A percentile compares a stretch with the other conserved stretches of the same genome.
These are phyloP conservation scores for Tubosaeta sp. DNA, from an alignment of 768 basidiomycete genomes.

Conservation along the genomic window DNA sequence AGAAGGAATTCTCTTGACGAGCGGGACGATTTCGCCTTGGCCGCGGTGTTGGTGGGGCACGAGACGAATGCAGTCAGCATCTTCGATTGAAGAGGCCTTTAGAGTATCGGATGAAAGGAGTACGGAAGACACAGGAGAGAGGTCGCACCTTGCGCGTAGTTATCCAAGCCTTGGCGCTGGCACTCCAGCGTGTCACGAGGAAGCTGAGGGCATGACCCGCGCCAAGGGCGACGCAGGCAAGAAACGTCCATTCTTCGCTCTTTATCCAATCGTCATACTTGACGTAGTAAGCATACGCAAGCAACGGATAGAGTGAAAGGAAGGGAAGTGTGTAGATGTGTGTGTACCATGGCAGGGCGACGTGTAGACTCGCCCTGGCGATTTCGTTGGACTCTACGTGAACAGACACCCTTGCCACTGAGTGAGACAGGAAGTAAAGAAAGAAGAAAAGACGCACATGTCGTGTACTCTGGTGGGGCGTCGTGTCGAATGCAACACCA, in stretches of 20 bases:
- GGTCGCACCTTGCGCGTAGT: conserved; percentile 65
- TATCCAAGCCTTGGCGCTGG: conserved; percentile 70
- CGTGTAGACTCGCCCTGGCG: conserved; percentile 59
- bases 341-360: conserved; percentile 60
- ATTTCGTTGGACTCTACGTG: conserved; percentile 65
- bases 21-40: conserved; percentile 80
- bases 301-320: conserved; percentile 73
- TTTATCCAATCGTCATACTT: conserved; percentile 88
- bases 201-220: conserved; percentile 90
- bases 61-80: conserved; percentile 79
- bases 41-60: conserved; percentile 80
- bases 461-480: conserved; percentile 4
- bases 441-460: conserved; percentile 13
- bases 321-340: conserved; percentile 77
- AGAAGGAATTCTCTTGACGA: conserved; percentile 56
- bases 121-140: background rate
- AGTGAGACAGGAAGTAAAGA: background rate
- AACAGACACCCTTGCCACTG: conserved; percentile 37
- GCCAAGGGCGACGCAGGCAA: conserved; percentile 81
- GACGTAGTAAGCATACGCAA: conserved; percentile 88
- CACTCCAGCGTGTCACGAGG: conserved; percentile 86
- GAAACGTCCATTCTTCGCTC: conserved; percentile 97
- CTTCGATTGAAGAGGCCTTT: conserved; percentile 58
- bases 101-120: background rate
- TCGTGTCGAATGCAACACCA: conserved; percentile 2